These are phyloP conservation scores for Puccinia polysora DNA, from an alignment of 1,284 basidiomycete genomes.

Conservation along the genomic window DNA sequence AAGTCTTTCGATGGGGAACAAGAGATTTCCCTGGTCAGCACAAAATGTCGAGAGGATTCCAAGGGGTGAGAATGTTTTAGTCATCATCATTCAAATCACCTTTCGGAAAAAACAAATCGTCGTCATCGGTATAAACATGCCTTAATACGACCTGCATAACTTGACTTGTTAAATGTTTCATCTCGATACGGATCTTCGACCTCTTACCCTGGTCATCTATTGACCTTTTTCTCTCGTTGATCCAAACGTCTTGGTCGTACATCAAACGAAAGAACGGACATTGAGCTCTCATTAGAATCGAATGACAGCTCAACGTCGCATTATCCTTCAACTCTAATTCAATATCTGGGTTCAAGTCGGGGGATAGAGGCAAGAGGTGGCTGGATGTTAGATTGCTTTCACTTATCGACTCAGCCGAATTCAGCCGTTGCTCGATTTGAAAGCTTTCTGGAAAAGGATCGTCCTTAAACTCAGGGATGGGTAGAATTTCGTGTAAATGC, in stretches of 20 bases:
- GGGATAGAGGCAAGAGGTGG: no score
- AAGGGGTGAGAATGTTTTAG: not conserved
- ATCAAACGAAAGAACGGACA: conserved; percentile 82
- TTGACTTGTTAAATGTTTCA: conserved; percentile 71
- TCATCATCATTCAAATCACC: conserved; percentile 64
- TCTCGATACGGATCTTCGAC: conserved; percentile 60
- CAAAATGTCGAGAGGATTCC: conserved; percentile 11
- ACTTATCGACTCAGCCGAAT: not conserved
- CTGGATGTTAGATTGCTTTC: not conserved
- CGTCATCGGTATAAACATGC: conserved; percentile 72
- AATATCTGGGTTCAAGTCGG: conserved; percentile 62
- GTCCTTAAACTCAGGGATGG: not conserved
- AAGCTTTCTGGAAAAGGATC: conserved; percentile 8
- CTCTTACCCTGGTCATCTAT: conserved; percentile 55
- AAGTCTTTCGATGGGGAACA: conserved; percentile 58
- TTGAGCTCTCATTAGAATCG: conserved; percentile 70
- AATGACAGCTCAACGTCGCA: conserved; percentile 65
- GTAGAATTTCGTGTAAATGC: conserved; percentile 55
- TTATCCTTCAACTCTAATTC: conserved; percentile 69
- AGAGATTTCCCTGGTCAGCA: conserved; percentile 21
- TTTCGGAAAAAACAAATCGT: conserved; percentile 65
- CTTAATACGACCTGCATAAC: conserved; percentile 71
- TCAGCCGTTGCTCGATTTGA: not conserved
- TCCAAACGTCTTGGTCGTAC: conserved; percentile 80
- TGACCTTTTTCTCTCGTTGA: conserved; percentile 60